These are phyloP conservation scores for Neotropicomus parvogracilis DNA, from an alignment of 1,284 basidiomycete species.

Conservation along the genomic window DNA sequence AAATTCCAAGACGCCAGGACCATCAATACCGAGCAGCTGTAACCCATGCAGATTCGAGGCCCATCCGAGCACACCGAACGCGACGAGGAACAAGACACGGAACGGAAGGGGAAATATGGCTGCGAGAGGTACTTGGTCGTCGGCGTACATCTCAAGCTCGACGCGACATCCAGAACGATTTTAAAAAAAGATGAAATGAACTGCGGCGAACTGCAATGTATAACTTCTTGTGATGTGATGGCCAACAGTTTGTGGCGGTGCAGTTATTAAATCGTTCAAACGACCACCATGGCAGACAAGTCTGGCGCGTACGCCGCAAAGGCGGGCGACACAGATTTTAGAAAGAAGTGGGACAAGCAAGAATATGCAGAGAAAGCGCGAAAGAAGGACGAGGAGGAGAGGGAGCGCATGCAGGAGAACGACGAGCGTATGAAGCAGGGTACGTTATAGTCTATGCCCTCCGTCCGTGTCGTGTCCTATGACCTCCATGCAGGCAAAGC, in stretches of 20 bases:
- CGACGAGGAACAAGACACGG: constrained; percentile 70
- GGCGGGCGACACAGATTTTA: constrained; percentile 70
- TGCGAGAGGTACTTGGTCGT: constrained; percentile 45
- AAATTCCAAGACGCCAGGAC: constrained; percentile 63
- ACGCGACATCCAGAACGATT: too few relatives aligned
- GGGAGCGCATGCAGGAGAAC: constrained; percentile 80
- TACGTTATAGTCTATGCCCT: constrained; percentile 30
- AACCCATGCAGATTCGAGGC: constrained; percentile 87
- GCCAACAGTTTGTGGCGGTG: constrained; percentile 1
- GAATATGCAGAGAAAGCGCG: constrained; percentile 76
- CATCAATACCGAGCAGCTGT: constrained; percentile 71
- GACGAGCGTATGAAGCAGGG: constrained; percentile 81
- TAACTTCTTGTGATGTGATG: too few relatives aligned
- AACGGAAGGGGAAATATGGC: constrained; percentile 77
- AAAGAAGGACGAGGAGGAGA: constrained; percentile 72
- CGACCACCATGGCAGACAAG: constrained; percentile 52
- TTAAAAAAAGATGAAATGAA: not conserved
- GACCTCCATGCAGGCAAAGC: constrained; percentile 63
- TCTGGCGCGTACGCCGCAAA: constrained; percentile 59
- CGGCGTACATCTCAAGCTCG: constrained; percentile 34
- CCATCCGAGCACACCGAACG: constrained; percentile 74
- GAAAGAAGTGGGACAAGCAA: constrained; percentile 85
- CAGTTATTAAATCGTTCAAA: not conserved
- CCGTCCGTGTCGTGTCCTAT: too few relatives aligned
- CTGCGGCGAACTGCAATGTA: not conserved